Evolutionary conservation across 768 basidiomycete species (phyloP), one percentile per base, ranked within the genome.

Genomic region (Lactifluus hygrophoroides): DNA sequence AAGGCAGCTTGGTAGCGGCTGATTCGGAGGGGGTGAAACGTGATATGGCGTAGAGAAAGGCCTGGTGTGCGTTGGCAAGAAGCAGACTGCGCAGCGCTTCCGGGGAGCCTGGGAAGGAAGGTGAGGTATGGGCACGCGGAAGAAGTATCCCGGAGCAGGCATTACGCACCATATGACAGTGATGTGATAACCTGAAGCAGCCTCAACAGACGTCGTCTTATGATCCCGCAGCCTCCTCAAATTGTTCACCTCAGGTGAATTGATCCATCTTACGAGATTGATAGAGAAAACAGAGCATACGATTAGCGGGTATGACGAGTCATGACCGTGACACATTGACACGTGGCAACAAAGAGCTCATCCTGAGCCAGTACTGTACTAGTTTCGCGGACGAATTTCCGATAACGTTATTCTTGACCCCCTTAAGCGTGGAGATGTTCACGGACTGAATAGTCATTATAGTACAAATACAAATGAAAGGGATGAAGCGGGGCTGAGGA

Each of bases 351-450:
- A 66, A 84, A 82, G 3, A 66, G 68, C 14, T 76, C 72, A 63
- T 90, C 85, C 43, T 75, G 70, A 0, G 83, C 80, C 1, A 88
- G 71, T 14, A 76, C n/a, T n/a, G n/a, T n/a, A n/a, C 69, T 2
- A 75, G 66, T 68, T 91, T 91, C 1, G 86, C 85, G 0, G 81
- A 79, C 0, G 86, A 87, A 60, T 90, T 91, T 1, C 89, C 89
- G 38, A 90, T 90, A 49, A 90, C 84, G 1, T 76, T 68, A 69
- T 90, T 90, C 71, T 90, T 90, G 58, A 82, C 77, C 59, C 76
- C 73, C 71, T 88, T 90, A 62, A 89, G 79, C 51, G 70, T 70
- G 17, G 74, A 61, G 37, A 76, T 44, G 54, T 67, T 66, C 42
- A 69, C 48, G 5, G 62, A 64, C 32, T 57, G 54, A 17, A 73